Evolutionary conservation across 2,329 filamentous ascomycete species (phyloP).

Genomic region (Pseudogymnoascus sp.): DNA sequence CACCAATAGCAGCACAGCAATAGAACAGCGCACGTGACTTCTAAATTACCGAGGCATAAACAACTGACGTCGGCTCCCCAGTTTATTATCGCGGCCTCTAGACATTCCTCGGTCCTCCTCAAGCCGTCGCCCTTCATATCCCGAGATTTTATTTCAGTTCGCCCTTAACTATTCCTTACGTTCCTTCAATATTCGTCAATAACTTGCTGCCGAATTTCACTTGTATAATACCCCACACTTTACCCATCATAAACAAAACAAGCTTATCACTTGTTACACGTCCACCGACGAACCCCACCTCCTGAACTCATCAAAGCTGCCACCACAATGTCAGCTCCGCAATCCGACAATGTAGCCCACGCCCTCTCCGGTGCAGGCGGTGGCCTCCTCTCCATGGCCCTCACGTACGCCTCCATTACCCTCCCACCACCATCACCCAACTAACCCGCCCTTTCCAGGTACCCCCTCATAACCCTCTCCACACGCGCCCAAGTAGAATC

Average conservation of each 20-base stretch:
- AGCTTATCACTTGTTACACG: background rate
- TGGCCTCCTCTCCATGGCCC: constrained; percentile 86
- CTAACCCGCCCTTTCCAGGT: constrained; percentile 43
- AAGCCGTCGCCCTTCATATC: background rate
- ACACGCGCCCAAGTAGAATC: constrained; percentile 97
- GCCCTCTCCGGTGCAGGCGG: constrained; percentile 88
- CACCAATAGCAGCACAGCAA: background rate
- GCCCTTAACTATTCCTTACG: background rate
- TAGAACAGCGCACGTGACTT: background rate
- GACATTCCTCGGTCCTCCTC: background rate
- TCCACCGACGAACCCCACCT: background rate
- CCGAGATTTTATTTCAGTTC: background rate
- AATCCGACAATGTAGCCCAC: constrained; percentile 95
- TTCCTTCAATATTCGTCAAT: background rate
- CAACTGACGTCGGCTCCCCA: constrained; percentile 1
- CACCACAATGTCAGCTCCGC: constrained; percentile 32
- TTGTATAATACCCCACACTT: background rate
- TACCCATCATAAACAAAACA: background rate
- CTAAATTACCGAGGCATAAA: constrained; percentile 7
- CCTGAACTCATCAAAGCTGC: background rate
- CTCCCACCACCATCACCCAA: background rate
- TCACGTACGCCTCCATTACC: constrained; percentile 57
- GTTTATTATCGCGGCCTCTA: constrained; percentile 1
- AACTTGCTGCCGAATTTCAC: background rate
- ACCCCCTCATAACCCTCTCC: constrained; percentile 93